These are phyloP conservation scores for Rachicladosporium sp. DNA, from an alignment of 2,329 filamentous ascomycete genomes.

Conservation along the genomic window DNA sequence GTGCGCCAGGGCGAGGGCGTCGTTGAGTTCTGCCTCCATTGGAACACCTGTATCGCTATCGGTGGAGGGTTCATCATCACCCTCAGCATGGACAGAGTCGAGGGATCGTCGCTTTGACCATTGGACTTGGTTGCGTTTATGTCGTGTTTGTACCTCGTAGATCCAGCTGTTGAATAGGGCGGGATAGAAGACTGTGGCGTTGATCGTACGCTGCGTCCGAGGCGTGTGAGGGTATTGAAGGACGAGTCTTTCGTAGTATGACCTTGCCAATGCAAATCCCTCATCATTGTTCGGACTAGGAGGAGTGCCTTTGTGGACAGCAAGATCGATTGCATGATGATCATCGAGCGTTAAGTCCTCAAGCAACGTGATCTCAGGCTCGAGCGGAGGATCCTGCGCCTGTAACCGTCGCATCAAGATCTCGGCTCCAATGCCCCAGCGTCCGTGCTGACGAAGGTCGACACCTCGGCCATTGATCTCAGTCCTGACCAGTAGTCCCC, in stretches of 20 bases:
- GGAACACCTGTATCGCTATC: slow-evolving; percentile 8
- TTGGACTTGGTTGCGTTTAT: slow-evolving; percentile 37
- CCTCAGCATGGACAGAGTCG: slow-evolving; percentile 8
- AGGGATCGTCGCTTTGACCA: slow-evolving; percentile 6
- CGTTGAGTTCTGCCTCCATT: slow-evolving; percentile 35
- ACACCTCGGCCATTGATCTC: slow-evolving; percentile 44
- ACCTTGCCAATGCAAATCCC: slow-evolving; percentile 46
- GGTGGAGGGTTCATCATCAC: slow-evolving; percentile 12
- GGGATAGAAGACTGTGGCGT: slow-evolving; percentile 66
- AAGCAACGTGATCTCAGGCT: too few relatives aligned
- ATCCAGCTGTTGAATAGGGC: slow-evolving; percentile 73
- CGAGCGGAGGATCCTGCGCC: too few relatives aligned
- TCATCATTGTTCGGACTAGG: slow-evolving; percentile 4
- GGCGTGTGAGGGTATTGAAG: slow-evolving; percentile 62
- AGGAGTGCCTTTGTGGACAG: too few relatives aligned
- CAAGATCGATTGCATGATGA: too few relatives aligned
- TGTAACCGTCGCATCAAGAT: slow-evolving; percentile 52
- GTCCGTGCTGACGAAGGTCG: slow-evolving; percentile 55
- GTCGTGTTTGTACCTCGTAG: slow-evolving; percentile 51
- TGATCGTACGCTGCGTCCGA: slow-evolving; percentile 45
- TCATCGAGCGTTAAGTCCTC: too few relatives aligned
- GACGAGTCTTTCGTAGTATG: slow-evolving; percentile 69
- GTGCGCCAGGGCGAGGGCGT: slow-evolving; percentile 50
- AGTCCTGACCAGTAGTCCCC: slow-evolving; percentile 58
- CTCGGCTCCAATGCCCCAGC: slow-evolving; percentile 79